Conservation (phyloP, 1,139 yeast genomes). For the Magnusiomyces ingens region DNA sequence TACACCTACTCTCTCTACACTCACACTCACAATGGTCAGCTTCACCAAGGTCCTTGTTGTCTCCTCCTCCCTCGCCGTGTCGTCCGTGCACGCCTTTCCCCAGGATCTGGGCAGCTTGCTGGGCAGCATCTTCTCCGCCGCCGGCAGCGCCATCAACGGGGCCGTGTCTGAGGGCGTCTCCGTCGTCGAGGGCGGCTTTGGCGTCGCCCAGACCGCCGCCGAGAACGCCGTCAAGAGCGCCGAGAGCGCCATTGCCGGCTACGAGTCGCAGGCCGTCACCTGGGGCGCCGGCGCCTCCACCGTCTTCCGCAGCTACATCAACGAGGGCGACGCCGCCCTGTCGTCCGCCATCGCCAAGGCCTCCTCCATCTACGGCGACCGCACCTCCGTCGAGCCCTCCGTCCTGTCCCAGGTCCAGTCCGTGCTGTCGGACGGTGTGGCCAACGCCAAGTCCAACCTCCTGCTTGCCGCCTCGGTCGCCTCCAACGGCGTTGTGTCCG, state of each 20-base stretch:
- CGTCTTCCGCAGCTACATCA: background rate
- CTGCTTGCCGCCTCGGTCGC: background rate
- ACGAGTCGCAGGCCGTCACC: background rate
- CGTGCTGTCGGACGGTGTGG: background rate
- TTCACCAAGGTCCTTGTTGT: too few species aligned
- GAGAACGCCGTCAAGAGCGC: background rate
- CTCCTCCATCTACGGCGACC: background rate
- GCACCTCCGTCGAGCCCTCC: background rate
- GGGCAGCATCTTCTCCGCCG: background rate
- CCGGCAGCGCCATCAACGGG: background rate
- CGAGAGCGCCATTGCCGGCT: background rate
- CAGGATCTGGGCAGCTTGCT: background rate
- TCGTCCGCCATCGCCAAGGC: constrained; percentile 2
- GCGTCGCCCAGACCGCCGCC: constrained; percentile 3
- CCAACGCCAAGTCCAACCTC: background rate
- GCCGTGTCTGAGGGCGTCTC: background rate
- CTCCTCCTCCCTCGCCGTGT: too few species aligned
- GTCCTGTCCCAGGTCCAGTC: background rate
- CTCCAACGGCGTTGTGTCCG: background rate
- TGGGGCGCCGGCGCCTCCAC: background rate
- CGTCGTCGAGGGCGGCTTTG: background rate
- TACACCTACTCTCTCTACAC: too few species aligned
- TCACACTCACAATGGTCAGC: too few species aligned
- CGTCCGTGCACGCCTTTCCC: background rate
- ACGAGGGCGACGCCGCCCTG: background rate